These are phyloP conservation scores for Epichloe sibirici DNA, from an alignment of 2,329 filamentous ascomycete genomes.

Conservation along the genomic window DNA sequence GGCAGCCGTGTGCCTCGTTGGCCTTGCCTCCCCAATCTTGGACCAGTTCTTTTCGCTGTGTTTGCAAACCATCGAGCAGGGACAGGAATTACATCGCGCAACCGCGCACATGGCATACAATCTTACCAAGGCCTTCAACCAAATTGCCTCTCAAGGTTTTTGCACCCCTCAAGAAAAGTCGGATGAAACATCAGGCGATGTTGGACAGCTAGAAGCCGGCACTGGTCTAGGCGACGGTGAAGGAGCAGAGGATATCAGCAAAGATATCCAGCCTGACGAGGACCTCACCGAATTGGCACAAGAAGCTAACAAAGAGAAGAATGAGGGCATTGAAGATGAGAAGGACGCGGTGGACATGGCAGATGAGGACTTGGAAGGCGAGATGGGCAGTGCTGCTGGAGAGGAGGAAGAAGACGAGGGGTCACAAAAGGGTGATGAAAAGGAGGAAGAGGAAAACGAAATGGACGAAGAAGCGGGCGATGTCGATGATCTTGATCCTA, in stretches of 20 bases:
- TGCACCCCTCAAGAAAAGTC: conserved; percentile 79
- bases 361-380: conserved; percentile 80
- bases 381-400: conserved; percentile 54
- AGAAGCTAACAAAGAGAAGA: conserved; percentile 57
- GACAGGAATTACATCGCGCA: conserved; percentile 53
- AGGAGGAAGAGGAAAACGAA: conserved; percentile 56
- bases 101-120: conserved; percentile 64
- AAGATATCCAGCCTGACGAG: conserved; percentile 88
- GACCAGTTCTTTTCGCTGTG: conserved; percentile 58
- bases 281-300: conserved; percentile 86
- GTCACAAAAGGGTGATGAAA: conserved; percentile 48
- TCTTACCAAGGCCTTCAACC: conserved; percentile 64
- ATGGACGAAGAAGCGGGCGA: conserved; percentile 85
- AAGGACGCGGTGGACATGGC: conserved; percentile 88
- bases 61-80: conserved; percentile 42
- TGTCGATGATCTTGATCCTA: conserved; percentile 81
- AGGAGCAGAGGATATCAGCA: conserved; percentile 94
- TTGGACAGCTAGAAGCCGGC: conserved; percentile 75
- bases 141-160: conserved; percentile 76
- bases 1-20: conserved; percentile 20
- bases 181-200: conserved; percentile 54
- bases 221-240: conserved; percentile 92
- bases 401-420: conserved; percentile 49
- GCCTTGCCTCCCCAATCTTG: conserved; percentile 50
- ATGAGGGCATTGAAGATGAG: conserved; percentile 61